Percentiles rank a stretch among this genome's conserved stretches.
Evolutionary conservation across 106 monocot species (phyloP).

Genomic region (Apostasia shenzhenica): DNA sequence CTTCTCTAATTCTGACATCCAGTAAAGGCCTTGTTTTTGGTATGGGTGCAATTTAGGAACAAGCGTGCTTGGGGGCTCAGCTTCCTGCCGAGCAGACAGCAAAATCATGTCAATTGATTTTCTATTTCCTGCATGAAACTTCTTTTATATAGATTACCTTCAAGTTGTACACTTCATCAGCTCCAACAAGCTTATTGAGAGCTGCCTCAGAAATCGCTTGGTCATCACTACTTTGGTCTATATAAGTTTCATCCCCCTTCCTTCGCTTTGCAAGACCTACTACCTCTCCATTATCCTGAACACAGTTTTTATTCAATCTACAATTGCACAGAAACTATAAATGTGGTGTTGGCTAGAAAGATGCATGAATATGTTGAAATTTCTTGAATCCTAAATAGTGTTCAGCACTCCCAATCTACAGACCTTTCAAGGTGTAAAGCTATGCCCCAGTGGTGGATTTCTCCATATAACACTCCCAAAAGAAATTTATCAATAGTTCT

Average conservation of each 20-base stretch:
- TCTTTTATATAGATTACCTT: conserved; percentile 25
- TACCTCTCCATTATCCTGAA: conserved; percentile 19
- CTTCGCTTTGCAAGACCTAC: conserved; percentile 44
- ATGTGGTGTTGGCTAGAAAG: too few species aligned
- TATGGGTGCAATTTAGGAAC: conserved; percentile 58
- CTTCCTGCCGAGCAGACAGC: conserved; percentile 39
- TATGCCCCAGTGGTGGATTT: too few species aligned
- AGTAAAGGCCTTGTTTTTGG: conserved; percentile 79
- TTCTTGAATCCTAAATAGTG: neutral
- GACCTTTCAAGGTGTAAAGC: too few species aligned
- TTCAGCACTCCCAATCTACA: neutral
- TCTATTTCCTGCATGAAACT: neutral
- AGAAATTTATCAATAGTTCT: too few species aligned
- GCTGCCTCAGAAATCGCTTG: conserved; percentile 72
- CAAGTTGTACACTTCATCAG: conserved; percentile 52
- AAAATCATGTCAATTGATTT: neutral
- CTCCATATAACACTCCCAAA: too few species aligned
- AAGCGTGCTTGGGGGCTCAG: conserved; percentile 51
- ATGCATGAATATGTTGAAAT: too few species aligned
- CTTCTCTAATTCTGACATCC: conserved; percentile 85
- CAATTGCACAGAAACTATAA: conserved; percentile 6
- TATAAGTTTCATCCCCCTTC: conserved; percentile 33
- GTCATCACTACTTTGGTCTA: conserved; percentile 57
- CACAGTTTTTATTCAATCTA: conserved; percentile 29
- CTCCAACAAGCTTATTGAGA: conserved; percentile 82